These are phyloP conservation scores for Tricholoma matsutake DNA, from an alignment of 768 basidiomycete species.

Conservation along the genomic window DNA sequence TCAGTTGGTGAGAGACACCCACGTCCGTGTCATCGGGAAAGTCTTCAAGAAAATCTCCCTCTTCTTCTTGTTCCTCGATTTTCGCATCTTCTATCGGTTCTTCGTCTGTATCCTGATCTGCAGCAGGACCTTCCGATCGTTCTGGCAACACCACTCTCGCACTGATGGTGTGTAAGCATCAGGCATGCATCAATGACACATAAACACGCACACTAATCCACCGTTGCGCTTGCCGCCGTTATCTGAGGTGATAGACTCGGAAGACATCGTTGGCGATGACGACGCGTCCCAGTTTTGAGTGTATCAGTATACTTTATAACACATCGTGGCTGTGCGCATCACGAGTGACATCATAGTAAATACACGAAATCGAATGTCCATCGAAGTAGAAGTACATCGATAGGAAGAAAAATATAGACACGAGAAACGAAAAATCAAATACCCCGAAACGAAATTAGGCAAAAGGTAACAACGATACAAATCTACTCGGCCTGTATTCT, in stretches of 20 bases:
- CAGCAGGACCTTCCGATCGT: slow-evolving; percentile 26
- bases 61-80: slow-evolving; percentile 46
- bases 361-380: neutral
- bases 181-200: neutral
- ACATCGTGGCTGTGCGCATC: neutral
- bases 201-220: neutral
- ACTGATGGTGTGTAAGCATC: neutral
- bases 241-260: neutral
- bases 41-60: slow-evolving; percentile 69
- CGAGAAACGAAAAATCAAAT: neutral
- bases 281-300: neutral
- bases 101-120: slow-evolving; percentile 43
- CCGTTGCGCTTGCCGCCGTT: neutral
- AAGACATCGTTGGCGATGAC: neutral
- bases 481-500: neutral
- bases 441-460: neutral
- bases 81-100: slow-evolving; percentile 39
- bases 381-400: neutral
- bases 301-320: neutral
- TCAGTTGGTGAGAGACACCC: slow-evolving; percentile 20
- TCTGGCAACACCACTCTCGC: slow-evolving; percentile 51
- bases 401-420: neutral
- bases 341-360: neutral
- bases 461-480: neutral
- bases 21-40: slow-evolving; percentile 87